These are phyloP conservation scores for Rheum nobile DNA, from an alignment of 148 eudicot genomes.

Conservation along the genomic window DNA sequence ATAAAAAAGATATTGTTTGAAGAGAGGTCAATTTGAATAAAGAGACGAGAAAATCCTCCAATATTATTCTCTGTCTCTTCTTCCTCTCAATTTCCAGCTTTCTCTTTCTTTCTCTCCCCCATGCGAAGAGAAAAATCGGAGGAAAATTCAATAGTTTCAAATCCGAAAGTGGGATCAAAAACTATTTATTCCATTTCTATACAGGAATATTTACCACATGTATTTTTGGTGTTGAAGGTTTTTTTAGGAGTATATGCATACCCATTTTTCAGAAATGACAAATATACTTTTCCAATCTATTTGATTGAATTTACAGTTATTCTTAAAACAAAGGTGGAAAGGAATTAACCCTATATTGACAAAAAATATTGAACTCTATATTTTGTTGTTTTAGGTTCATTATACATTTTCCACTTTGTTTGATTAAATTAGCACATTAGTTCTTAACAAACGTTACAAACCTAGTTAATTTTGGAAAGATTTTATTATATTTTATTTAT, in stretches of 20 bases:
- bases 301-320: too few relatives aligned
- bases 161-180: not conserved
- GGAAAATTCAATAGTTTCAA: not conserved
- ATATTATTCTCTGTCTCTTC: not conserved
- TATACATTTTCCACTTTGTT: too few relatives aligned
- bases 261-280: not conserved
- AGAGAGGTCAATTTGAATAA: not conserved
- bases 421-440: too few relatives aligned
- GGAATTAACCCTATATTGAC: too few relatives aligned
- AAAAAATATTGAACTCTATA: too few relatives aligned
- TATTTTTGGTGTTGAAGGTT: not conserved
- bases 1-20: not conserved
- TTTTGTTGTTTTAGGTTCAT: too few relatives aligned
- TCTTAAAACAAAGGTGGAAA: too few relatives aligned
- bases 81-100: not conserved
- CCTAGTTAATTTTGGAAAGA: too few relatives aligned
- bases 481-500: too few relatives aligned
- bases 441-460: too few relatives aligned
- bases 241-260: not conserved
- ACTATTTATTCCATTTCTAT: not conserved
- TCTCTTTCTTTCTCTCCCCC: not conserved
- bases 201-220: not conserved
- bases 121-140: not conserved
- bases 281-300: not conserved
- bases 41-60: conserved; percentile 7